These are phyloP conservation scores for Halophytophthora polymorphica DNA, from an alignment of 352 stramenopile genomes.

Conservation along the genomic window DNA sequence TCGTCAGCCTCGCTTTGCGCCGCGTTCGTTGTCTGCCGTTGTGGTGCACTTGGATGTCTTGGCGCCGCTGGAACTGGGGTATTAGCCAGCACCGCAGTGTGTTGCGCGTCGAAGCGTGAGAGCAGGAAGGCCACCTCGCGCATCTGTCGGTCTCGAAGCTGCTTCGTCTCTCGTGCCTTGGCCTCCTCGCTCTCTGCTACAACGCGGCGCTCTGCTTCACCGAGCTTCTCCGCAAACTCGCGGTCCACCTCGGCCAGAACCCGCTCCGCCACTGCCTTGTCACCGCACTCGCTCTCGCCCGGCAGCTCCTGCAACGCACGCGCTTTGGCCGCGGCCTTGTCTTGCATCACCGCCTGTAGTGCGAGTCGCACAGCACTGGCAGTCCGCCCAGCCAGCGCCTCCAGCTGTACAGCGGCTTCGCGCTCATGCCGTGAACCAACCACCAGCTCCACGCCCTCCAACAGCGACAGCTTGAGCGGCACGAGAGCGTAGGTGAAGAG, in stretches of 20 bases:
- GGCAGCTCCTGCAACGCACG: constrained; percentile 18
- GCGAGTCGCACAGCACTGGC: constrained; percentile 19
- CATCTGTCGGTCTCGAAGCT: constrained; percentile 41
- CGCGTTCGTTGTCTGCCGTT: constrained; percentile 6
- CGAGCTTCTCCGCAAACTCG: constrained; percentile 38
- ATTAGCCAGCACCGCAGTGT: constrained; percentile 18
- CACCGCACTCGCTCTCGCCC: neutral
- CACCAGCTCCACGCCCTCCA: constrained; percentile 54
- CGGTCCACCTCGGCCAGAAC: constrained; percentile 37
- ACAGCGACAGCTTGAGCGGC: constrained; percentile 45
- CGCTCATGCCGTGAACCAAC: constrained; percentile 51
- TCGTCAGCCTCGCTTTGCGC: constrained; percentile 25
- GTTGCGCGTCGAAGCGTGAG: constrained; percentile 31
- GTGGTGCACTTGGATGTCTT: constrained; percentile 7
- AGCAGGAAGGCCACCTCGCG: constrained; percentile 45
- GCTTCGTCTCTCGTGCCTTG: constrained; percentile 24
- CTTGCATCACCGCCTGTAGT: constrained; percentile 38
- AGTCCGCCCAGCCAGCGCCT: constrained; percentile 26
- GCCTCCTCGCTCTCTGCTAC: constrained; percentile 24
- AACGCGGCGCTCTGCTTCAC: constrained; percentile 26
- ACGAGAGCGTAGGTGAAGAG: constrained; percentile 50
- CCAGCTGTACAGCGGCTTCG: constrained; percentile 34
- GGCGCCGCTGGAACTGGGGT: constrained; percentile 7
- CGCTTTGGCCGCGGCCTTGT: constrained; percentile 52
- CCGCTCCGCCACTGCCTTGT: constrained; percentile 10